These are phyloP conservation scores for Tylopilus subfusipes DNA, from an alignment of 768 basidiomycete genomes.

Conservation along the genomic window DNA sequence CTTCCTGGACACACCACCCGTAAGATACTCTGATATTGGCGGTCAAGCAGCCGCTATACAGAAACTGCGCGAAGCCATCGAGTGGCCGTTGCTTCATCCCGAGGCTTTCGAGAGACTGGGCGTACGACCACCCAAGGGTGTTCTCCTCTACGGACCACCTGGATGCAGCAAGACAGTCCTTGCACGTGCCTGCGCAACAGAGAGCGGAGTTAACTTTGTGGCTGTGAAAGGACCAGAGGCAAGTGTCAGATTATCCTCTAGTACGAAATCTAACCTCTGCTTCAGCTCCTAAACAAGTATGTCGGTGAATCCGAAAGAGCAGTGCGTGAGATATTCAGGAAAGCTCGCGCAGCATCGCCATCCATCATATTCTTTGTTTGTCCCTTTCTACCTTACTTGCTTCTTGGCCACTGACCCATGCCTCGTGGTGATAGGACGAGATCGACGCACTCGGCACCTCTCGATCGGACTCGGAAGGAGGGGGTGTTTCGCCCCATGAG, in stretches of 20 bases:
- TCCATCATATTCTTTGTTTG: slow-evolving; percentile 96
- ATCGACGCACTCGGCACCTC: slow-evolving; percentile 91
- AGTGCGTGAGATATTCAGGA: slow-evolving; percentile 92
- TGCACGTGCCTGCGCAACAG: slow-evolving; percentile 87
- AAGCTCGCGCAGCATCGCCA: slow-evolving; percentile 90
- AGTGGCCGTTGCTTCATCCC: slow-evolving; percentile 90
- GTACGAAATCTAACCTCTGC: background rate
- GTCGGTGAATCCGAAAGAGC: slow-evolving; percentile 97
- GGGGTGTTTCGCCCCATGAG: slow-evolving; percentile 60
- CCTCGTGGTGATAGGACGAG: slow-evolving; percentile 70
- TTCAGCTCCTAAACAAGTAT: slow-evolving; percentile 91
- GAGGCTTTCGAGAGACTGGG: slow-evolving; percentile 86
- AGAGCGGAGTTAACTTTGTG: slow-evolving; percentile 93
- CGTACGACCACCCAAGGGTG: slow-evolving; percentile 82
- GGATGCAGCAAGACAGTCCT: slow-evolving; percentile 97
- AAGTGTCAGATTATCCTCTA: slow-evolving; percentile 17
- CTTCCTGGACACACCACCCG: slow-evolving; percentile 79
- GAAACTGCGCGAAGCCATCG: slow-evolving; percentile 85
- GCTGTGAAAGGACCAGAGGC: slow-evolving; percentile 98
- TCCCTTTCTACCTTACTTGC: background rate
- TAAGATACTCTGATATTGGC: slow-evolving; percentile 86
- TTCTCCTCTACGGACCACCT: slow-evolving; percentile 91
- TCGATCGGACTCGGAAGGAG: slow-evolving; percentile 53
- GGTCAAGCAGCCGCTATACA: slow-evolving; percentile 80
- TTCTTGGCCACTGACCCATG: background rate